Evolutionary conservation across 73 alveolate genomes (phyloP).

Genomic region (Tetrahymena elliotti): DNA sequence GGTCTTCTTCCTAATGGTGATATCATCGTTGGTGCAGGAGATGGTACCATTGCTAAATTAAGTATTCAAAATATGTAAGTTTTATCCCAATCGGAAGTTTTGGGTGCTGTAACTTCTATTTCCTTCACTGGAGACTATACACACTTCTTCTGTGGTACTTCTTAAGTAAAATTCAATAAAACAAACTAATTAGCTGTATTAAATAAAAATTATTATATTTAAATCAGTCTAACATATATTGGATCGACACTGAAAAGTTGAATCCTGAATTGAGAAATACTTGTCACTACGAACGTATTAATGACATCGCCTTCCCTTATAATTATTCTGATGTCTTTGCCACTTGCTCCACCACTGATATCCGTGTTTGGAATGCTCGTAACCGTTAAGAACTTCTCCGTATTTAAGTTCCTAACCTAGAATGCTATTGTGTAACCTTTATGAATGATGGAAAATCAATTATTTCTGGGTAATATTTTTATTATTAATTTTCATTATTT

Average conservation of each 20-base stretch:
- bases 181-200: constrained; percentile 29
- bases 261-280: constrained; percentile 90
- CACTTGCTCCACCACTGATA: constrained; percentile 87
- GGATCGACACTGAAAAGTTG: constrained; percentile 82
- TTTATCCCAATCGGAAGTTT: constrained; percentile 54
- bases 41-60: constrained; percentile 81
- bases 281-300: constrained; percentile 91
- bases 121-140: constrained; percentile 83
- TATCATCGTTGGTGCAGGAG: constrained; percentile 86
- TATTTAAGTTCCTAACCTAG: constrained; percentile 93
- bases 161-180: constrained; percentile 55
- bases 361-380: constrained; percentile 91
- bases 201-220: background rate
- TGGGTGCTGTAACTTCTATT: constrained; percentile 90
- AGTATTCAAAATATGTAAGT: constrained; percentile 64
- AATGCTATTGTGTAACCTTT: constrained; percentile 69
- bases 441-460: constrained; percentile 86
- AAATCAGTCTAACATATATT: constrained; percentile 27
- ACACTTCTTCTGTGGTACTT: constrained; percentile 91
- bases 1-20: constrained; percentile 86
- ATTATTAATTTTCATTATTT: background rate
- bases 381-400: constrained; percentile 81
- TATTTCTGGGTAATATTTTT: constrained; percentile 42
- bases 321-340: constrained; percentile 88
- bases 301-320: constrained; percentile 80